Conservation (phyloP, 2,329 filamentous ascomycete genomes). For the Talaromyces marneffei region DNA sequence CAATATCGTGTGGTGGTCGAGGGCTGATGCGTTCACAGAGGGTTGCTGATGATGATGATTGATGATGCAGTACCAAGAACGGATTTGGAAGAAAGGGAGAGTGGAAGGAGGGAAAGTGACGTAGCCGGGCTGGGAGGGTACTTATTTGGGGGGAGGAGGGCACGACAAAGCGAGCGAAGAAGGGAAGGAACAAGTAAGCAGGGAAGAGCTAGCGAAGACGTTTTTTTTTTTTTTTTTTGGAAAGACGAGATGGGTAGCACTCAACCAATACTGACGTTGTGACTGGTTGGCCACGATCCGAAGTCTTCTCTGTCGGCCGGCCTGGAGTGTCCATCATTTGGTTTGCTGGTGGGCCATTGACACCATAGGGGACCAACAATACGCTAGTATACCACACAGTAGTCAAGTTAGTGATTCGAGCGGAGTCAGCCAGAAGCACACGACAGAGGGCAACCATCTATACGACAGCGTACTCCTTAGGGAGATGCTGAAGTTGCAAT, state of each 20-base stretch:
- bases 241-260: neutral
- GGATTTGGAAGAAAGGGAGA: slow-evolving; percentile 18
- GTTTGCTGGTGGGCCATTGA: neutral
- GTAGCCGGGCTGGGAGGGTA: slow-evolving; percentile 31
- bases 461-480: neutral
- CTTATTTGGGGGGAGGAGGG: slow-evolving; percentile 5
- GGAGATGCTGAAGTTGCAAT: neutral
- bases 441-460: neutral
- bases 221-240: neutral
- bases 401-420: neutral
- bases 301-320: neutral
- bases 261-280: neutral
- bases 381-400: neutral
- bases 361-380: neutral
- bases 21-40: slow-evolving; percentile 15
- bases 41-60: slow-evolving; percentile 1
- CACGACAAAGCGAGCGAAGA: neutral
- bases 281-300: neutral
- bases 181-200: slow-evolving; percentile 21
- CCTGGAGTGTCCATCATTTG: slow-evolving; percentile 3
- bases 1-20: slow-evolving; percentile 4
- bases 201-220: slow-evolving; percentile 7
- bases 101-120: slow-evolving; percentile 29
- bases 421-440: neutral
- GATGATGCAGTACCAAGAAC: slow-evolving; percentile 17